Evolutionary conservation across 495 filamentous ascomycete species (phyloP).

Genomic region (Thozetella sp.): DNA sequence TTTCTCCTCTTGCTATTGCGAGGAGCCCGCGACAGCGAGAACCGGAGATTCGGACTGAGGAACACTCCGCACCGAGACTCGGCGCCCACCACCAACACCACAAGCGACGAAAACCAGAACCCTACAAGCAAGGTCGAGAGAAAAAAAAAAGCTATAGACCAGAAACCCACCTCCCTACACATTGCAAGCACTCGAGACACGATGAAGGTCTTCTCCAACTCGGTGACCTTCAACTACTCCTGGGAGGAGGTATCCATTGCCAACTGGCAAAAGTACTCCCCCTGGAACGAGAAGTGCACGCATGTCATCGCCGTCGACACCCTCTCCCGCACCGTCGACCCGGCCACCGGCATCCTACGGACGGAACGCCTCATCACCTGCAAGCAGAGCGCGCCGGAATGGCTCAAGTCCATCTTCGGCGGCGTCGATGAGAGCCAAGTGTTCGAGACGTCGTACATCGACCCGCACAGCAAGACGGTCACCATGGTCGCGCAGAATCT

Average conservation of each 20-base stretch:
- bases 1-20: slow-evolving; percentile 1
- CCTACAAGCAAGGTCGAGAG: no score
- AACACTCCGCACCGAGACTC: neutral
- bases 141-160: slow-evolving; percentile 3
- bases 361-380: slow-evolving; percentile 98
- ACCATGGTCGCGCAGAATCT: slow-evolving; percentile 94
- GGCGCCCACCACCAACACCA: slow-evolving; percentile 1
- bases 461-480: slow-evolving; percentile 77
- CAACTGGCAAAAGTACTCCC: slow-evolving; percentile 98
- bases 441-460: slow-evolving; percentile 94
- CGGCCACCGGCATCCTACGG: slow-evolving; percentile 82
- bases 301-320: slow-evolving; percentile 97
- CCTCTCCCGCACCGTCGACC: slow-evolving; percentile 77
- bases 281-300: slow-evolving; percentile 94
- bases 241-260: slow-evolving; percentile 99
- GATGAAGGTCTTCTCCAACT: slow-evolving; percentile 95
- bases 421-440: slow-evolving; percentile 74
- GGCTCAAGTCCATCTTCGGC: slow-evolving; percentile 74
- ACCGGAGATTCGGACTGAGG: slow-evolving; percentile 16
- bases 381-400: slow-evolving; percentile 84
- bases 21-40: slow-evolving; percentile 15
- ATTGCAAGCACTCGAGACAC: slow-evolving; percentile 13
- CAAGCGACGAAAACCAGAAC: no score
- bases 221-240: slow-evolving; percentile 90
- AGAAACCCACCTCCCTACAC: neutral